Conservation (phyloP, 2,329 filamentous ascomycete species). For the Aspergillus sp. region DNA sequence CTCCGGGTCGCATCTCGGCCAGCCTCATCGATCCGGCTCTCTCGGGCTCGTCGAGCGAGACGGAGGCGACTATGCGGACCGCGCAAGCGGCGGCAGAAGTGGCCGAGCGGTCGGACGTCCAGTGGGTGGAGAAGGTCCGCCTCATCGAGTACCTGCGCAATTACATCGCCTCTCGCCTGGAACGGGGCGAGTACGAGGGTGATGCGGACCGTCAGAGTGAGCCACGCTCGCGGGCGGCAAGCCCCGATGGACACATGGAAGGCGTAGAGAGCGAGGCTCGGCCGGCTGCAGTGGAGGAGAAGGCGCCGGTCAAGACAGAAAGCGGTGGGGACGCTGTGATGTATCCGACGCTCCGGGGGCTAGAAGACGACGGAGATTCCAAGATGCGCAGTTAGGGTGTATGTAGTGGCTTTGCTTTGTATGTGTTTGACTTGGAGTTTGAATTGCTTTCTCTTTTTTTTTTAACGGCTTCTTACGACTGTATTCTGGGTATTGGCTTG, state of each 20-base stretch:
- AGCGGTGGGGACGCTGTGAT: constrained; percentile 24
- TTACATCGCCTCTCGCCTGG: constrained; percentile 55
- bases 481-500: background rate
- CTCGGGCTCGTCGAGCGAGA: constrained; percentile 26
- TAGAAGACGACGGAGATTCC: constrained; percentile 35
- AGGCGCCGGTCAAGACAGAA: constrained; percentile 20
- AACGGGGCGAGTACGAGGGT: constrained; percentile 49
- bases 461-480: constrained; percentile 1
- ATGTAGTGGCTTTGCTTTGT: constrained; percentile 8
- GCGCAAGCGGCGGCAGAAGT: constrained; percentile 39
- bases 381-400: constrained; percentile 31
- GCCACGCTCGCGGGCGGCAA: constrained; percentile 16
- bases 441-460: constrained; percentile 1
- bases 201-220: constrained; percentile 10
- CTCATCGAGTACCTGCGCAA: constrained; percentile 59
- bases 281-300: constrained; percentile 23
- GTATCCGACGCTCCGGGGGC: constrained; percentile 30
- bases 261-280: constrained; percentile 41
- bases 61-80: constrained; percentile 33
- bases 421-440: constrained; percentile 5
- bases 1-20: constrained; percentile 29
- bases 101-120: constrained; percentile 45
- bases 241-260: constrained; percentile 25
- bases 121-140: constrained; percentile 65
- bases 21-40: constrained; percentile 45